These are phyloP conservation scores for Uromyces viciae-fabae DNA, from an alignment of 1,284 basidiomycete genomes.

Conservation along the genomic window DNA sequence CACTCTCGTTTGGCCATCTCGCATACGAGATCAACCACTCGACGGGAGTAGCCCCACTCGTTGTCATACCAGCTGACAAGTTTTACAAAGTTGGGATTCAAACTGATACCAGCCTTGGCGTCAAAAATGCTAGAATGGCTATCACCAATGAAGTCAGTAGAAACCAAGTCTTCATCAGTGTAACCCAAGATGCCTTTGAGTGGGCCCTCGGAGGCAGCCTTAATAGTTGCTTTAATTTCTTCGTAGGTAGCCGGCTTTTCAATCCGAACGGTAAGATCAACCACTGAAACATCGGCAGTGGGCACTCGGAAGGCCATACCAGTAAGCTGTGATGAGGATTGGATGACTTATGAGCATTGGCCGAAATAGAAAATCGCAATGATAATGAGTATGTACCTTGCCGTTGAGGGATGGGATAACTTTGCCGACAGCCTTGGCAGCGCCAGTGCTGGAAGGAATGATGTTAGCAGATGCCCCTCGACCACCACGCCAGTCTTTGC, in stretches of 20 bases:
- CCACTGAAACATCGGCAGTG: slow-evolving; percentile 93
- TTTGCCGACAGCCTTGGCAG: slow-evolving; percentile 98
- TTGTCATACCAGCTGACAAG: slow-evolving; percentile 79
- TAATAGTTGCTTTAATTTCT: slow-evolving; percentile 82
- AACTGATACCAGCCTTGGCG: slow-evolving; percentile 83
- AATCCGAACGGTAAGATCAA: slow-evolving; percentile 91
- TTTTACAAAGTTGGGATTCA: slow-evolving; percentile 93
- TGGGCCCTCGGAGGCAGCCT: slow-evolving; percentile 71
- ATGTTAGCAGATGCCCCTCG: slow-evolving; percentile 97
- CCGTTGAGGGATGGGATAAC: slow-evolving; percentile 96
- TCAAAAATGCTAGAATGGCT: slow-evolving; percentile 75
- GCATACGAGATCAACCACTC: slow-evolving; percentile 84
- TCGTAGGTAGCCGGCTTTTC: slow-evolving; percentile 69
- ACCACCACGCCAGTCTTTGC: slow-evolving; percentile 80
- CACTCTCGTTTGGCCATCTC: slow-evolving; percentile 64
- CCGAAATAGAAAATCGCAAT: too few relatives aligned
- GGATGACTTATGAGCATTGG: slow-evolving; percentile 36
- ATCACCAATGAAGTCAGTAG: slow-evolving; percentile 85
- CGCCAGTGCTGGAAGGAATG: slow-evolving; percentile 98
- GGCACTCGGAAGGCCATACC: slow-evolving; percentile 98
- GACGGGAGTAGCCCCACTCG: slow-evolving; percentile 92
- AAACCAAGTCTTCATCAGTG: slow-evolving; percentile 92
- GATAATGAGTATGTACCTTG: slow-evolving; percentile 76
- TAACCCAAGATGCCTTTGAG: slow-evolving; percentile 82
- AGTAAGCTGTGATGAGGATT: slow-evolving; percentile 56